A percentile compares a stretch with the other conserved stretches of the same genome.
phyloP scores from a whole-genome alignment of 805 yeast genomes.

The Clavispora santaluciae region DNA sequence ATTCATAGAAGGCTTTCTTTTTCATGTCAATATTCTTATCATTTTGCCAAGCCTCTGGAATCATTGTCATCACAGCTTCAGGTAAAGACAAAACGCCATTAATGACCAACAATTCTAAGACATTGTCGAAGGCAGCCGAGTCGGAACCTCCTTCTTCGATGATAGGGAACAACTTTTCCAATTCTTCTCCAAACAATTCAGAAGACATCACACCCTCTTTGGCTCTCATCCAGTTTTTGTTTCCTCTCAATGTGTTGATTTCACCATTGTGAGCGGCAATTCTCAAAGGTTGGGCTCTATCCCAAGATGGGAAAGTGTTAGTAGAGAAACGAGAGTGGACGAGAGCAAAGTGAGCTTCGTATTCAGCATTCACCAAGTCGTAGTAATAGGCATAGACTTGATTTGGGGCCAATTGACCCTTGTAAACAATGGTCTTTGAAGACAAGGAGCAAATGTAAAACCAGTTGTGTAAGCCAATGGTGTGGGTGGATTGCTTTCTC shows the following conservation, averaged over 20 bases:
- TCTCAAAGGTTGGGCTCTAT: conserved; percentile 96
- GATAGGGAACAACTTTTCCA: conserved; percentile 87
- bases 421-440: conserved; percentile 86
- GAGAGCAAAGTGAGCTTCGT: conserved; percentile 90
- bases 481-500: conserved; percentile 84
- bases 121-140: conserved; percentile 96
- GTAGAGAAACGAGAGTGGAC: conserved; percentile 98
- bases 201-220: conserved; percentile 96
- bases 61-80: conserved; percentile 94
- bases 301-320: conserved; percentile 99
- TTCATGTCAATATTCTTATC: conserved; percentile 82
- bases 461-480: conserved; percentile 95
- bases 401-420: conserved; percentile 95
- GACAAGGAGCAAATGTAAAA: conserved; percentile 93
- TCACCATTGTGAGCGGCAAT: conserved; percentile 99
- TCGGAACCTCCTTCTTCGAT: conserved; percentile 99
- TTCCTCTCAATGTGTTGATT: conserved; percentile 93
- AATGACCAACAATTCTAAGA: conserved; percentile 82
- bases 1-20: conserved; percentile 92
- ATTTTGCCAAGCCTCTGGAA: conserved; percentile 98
- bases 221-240: conserved; percentile 99
- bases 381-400: conserved; percentile 95
- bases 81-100: conserved; percentile 91
- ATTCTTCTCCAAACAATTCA: conserved; percentile 80
- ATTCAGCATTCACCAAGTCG: conserved; percentile 86